Conservation (phyloP, 2,329 filamentous ascomycete genomes). For the Bipolaris zeicola region DNA sequence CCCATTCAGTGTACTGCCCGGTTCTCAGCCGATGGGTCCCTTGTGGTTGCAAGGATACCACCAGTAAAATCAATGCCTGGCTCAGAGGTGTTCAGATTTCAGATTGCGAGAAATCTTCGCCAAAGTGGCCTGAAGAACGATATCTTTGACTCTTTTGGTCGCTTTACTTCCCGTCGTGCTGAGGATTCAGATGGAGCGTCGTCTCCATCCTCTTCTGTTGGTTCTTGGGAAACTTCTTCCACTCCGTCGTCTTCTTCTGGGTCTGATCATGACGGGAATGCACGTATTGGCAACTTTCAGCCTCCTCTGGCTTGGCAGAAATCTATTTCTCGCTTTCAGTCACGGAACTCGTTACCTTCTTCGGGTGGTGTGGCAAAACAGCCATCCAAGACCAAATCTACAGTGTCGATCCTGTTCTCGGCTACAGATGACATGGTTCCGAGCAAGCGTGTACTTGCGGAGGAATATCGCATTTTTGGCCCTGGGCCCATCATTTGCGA, state of each 20-base stretch:
- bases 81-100: constrained; percentile 29
- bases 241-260: constrained; percentile 46
- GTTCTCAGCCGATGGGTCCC: constrained; percentile 62
- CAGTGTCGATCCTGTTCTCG: constrained; percentile 72
- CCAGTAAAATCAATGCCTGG: constrained; percentile 46
- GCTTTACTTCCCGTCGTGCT: constrained; percentile 38
- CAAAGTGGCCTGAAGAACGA: constrained; percentile 49
- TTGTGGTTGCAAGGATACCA: constrained; percentile 57
- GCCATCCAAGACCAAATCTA: constrained; percentile 63
- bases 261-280: constrained; percentile 49
- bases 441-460: constrained; percentile 75
- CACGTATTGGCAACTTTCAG: constrained; percentile 52
- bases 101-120: constrained; percentile 35
- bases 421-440: constrained; percentile 71
- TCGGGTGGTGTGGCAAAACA: constrained; percentile 35
- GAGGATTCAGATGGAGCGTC: constrained; percentile 33
- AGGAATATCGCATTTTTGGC: constrained; percentile 82
- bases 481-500: constrained; percentile 79
- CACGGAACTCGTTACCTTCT: constrained; percentile 51
- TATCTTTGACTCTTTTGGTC: constrained; percentile 68
- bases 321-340: constrained; percentile 61
- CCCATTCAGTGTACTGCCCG: constrained; percentile 63
- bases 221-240: constrained; percentile 46
- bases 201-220: constrained; percentile 35
- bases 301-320: constrained; percentile 60